Base-by-base conservation (phyloP, 495 filamentous ascomycete species). In the Aspergillus sparsus region DNA sequence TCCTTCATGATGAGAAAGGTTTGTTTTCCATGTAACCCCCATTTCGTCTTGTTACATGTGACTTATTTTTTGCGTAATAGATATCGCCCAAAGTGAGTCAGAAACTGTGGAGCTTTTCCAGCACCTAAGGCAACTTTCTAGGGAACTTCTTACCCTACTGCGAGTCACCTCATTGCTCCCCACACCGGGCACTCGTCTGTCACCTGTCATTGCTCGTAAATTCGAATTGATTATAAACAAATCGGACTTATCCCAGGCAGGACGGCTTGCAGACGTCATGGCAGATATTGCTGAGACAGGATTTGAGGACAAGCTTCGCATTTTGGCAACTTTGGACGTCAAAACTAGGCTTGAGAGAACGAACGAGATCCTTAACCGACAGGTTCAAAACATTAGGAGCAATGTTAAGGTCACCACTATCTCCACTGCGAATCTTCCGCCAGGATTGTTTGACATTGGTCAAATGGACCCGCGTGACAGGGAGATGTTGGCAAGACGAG, bases 191-290 rank as follows among this genome's bases (percentile, higher is more conserved):
- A 79, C 83, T 35, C 82, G 84, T 9, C 68, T 98, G 12, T 92
- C 92, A 6, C 92, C 92, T 1, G 77, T 93, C n/a, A 82, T 96
- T 41, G 88, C 91, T 0, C 83, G 92, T 21, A 85, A 91, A 47
- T 83, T 98, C 12, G 91, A 97, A 69, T 69, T 92, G 7, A 92
- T 91, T 66, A 95, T 98, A 51, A 80, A 82, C 1, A 85, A 83
- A 70, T 93, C 93, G 61, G 87, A 88, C 53, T 66, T 90, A 36
- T 71, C 79, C 36, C 89, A 97, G 57, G 92, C 94, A 5, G 94
- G 93, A 7, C 79, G 83, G 7, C 77, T 99, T n/a, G 94, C 94
- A 7, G 95, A 99, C 69, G 97, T 97, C 64, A 95, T 98, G 91
- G 85, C 90, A 7, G 93, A 94, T 71, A 83, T 97, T 31, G 83